Base-by-base conservation (phyloP, 345 rosid species). In the Jatropha curcas region DNA sequence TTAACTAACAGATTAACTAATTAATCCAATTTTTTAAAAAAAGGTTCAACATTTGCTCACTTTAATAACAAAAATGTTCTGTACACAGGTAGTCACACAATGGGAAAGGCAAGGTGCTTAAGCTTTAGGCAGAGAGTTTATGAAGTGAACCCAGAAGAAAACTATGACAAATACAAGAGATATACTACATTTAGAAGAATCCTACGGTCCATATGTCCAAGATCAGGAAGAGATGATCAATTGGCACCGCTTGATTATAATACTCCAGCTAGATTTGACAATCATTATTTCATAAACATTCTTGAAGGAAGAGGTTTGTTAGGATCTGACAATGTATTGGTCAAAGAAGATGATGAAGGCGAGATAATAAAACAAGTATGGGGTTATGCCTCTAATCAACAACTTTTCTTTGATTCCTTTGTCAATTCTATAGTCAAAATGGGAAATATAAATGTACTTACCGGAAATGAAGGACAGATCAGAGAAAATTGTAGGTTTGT, bases 21-120 rank as follows among this genome's bases (percentile, higher is more conserved):
- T n/a, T n/a, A n/a, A n/a, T n/a, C n/a, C n/a, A n/a, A n/a, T n/a
- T n/a, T n/a, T n/a, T n/a, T n/a, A 58, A 41, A 27, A 48, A 35
- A 35, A 35, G 4, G 7, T 35, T 35, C 7, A 35, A 5, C 4
- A 35, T 8, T 4, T 35, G 39, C 39, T 35, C 39, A 35, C 39
- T 11, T 45, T 14, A 45, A 45, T 8, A 45, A 45, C 14, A 13
- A 7, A 12, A 45, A 45, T 45, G 53, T 20, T 17, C 1, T 55
- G 25, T 50, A 27, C 30, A 52, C 77, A 84, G 86, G 97, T 0
- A 81, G 92, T 67, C 98, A 91, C 67, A 93, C 93, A 9, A 73
- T 93, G 67, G 95, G 98, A 20, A 81, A 77, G 67, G 97, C 97
- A 55, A 87, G 91, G 78, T 90, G 95, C 77, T 6, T 79, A 60